Evolutionary conservation across 202 grass and related monocot species (phyloP), one percentile per base, ranked within the genome.

Genomic region (Panicum virgatum): DNA sequence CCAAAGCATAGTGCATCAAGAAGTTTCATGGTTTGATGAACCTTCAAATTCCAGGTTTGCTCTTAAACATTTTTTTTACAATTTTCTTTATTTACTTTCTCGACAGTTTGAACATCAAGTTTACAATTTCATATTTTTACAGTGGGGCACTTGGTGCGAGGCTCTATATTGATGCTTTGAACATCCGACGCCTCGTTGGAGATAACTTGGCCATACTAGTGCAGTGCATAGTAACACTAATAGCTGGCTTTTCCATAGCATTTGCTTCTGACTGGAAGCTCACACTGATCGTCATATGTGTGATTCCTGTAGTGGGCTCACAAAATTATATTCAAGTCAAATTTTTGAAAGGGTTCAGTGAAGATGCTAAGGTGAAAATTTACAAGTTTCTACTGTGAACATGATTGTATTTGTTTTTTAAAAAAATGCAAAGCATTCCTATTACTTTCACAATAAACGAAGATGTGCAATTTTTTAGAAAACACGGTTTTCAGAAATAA

Each of bases 21-120:
- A 98, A 63, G 79, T 94, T 46, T 46, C 84, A 60, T 94, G 92
- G 95, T 98, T 98, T 65, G 92, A 98, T n/a, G 67, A 98, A 11
- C 72, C 95, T 80, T 77, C 78, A 12, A 94, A 98, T 72, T 95
- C 96, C 5, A 98, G 92, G 96, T 98, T 62, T 63, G 74, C 3
- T 57, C 71, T 69, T 37, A 29, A 82, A 27, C n/a, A 11, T 18
- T 5, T 30, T 30, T 51, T 23, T 48, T 53, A 1, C 12, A 71
- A 52, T 14, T 22, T 56, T 67, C 3, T 66, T 66, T 40, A 19
- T 82, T n/a, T 83, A 62, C 38, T 26, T 75, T 16, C 56, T n/a
- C n/a, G n/a, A n/a, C n/a, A n/a, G n/a, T n/a, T n/a, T n/a, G n/a
- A n/a, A n/a, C n/a, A n/a, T 70, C 9, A 83, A 63, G 6, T 64